These are phyloP conservation scores for Penicillium polonicum DNA, from an alignment of 2,329 filamentous ascomycete genomes.

Conservation along the genomic window DNA sequence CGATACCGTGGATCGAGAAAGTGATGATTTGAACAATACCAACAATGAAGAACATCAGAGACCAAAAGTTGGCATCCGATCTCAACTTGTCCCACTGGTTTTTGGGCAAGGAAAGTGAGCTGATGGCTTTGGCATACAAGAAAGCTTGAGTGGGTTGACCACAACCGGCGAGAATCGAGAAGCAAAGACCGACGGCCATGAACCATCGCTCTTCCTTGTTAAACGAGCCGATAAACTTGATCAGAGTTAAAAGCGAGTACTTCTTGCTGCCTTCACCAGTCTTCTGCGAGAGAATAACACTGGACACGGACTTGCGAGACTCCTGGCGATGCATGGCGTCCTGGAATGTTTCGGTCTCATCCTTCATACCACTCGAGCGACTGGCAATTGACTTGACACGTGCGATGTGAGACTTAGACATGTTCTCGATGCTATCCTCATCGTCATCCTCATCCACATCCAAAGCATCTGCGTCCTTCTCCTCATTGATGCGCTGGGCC, in stretches of 20 bases:
- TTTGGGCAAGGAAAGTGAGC: constrained; percentile 61
- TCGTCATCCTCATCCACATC: constrained; percentile 29
- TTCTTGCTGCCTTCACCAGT: constrained; percentile 51
- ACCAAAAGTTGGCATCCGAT: constrained; percentile 78
- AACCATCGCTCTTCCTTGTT: constrained; percentile 69
- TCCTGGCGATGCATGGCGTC: constrained; percentile 44
- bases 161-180: constrained; percentile 73
- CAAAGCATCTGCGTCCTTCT: constrained; percentile 42
- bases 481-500: constrained; percentile 74
- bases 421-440: constrained; percentile 26
- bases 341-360: constrained; percentile 28
- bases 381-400: constrained; percentile 37
- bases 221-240: constrained; percentile 77
- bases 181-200: constrained; percentile 72
- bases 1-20: constrained; percentile 66
- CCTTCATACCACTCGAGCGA: constrained; percentile 26
- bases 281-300: constrained; percentile 63
- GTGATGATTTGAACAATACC: constrained; percentile 70
- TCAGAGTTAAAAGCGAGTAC: constrained; percentile 71
- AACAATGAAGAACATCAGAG: constrained; percentile 83
- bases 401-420: constrained; percentile 30
- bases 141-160: constrained; percentile 76
- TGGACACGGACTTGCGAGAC: constrained; percentile 62
- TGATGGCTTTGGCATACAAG: constrained; percentile 87
- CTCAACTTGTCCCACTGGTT: constrained; percentile 58